Conservation (phyloP, 768 basidiomycete genomes). For the Mycena maculata region DNA sequence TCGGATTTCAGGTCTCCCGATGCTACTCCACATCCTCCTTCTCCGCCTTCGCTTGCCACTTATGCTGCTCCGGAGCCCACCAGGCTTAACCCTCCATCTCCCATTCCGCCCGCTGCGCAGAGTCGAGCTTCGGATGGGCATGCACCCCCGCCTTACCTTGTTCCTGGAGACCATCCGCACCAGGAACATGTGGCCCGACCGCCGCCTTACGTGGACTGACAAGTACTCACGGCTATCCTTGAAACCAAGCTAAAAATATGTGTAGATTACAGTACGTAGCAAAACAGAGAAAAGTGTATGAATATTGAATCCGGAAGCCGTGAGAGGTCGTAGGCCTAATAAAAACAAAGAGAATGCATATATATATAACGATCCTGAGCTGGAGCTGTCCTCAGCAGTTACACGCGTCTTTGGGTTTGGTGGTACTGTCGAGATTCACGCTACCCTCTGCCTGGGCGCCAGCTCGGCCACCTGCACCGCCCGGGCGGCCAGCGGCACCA, state of each 20-base stretch:
- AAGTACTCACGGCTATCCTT: neutral
- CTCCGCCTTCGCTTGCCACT: constrained; percentile 46
- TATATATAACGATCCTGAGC: constrained; percentile 38
- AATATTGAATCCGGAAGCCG: constrained; percentile 27
- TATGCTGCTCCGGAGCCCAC: constrained; percentile 46
- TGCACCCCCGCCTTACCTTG: constrained; percentile 85
- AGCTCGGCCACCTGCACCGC: constrained; percentile 63
- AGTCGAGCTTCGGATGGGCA: constrained; percentile 59
- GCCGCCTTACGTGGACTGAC: constrained; percentile 72
- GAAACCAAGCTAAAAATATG: constrained; percentile 16
- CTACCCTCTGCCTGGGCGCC: constrained; percentile 65
- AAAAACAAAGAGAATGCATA: constrained; percentile 22
- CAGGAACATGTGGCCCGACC: constrained; percentile 64
- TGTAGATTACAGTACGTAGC: constrained; percentile 35
- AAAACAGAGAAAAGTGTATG: constrained; percentile 33
- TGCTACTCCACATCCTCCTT: constrained; percentile 48
- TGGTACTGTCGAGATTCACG: constrained; percentile 79
- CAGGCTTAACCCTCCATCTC: constrained; percentile 44
- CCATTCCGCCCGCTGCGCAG: constrained; percentile 48
- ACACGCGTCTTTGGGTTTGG: constrained; percentile 81
- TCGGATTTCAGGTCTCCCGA: constrained; percentile 75
- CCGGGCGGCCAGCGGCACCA: constrained; percentile 71
- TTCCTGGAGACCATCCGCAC: constrained; percentile 60
- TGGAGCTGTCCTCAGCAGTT: constrained; percentile 68
- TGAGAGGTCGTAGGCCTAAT: no score